Percentiles rank a stretch among this genome's conserved stretches.
Evolutionary conservation across 768 basidiomycete species (phyloP).

Genomic region (Serendipita vermifera): DNA sequence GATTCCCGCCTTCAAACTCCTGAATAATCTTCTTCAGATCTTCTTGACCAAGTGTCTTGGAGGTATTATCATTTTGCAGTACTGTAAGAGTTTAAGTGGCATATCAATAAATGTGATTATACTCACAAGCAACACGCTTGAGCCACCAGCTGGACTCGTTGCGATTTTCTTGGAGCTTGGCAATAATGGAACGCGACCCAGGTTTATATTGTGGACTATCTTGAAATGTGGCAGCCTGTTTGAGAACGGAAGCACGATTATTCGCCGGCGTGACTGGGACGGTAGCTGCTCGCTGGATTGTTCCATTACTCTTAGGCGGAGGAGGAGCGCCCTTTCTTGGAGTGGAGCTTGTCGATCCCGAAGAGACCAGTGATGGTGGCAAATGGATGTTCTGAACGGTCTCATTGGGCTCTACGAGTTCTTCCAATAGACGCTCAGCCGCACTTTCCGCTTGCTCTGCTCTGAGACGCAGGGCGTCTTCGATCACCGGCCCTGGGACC

Average conservation of each 20-base stretch:
- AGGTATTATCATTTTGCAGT: conserved; percentile 25
- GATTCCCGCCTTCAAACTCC: conserved; percentile 40
- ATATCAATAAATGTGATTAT: background rate
- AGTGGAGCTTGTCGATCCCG: background rate
- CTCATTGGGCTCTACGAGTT: conserved; percentile 72
- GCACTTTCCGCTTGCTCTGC: conserved; percentile 92
- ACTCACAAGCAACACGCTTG: conserved; percentile 58
- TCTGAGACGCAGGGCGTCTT: conserved; percentile 73
- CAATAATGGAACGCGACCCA: conserved; percentile 45
- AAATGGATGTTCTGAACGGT: conserved; percentile 32
- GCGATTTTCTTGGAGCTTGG: conserved; percentile 46
- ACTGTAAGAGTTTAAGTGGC: conserved; percentile 23
- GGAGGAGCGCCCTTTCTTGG: background rate
- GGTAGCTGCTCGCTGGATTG: conserved; percentile 20
- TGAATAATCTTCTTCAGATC: conserved; percentile 43
- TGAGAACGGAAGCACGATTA: conserved; percentile 45
- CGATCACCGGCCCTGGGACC: conserved; percentile 41
- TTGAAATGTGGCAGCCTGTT: conserved; percentile 64
- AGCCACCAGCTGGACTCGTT: conserved; percentile 76
- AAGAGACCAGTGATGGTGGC: conserved; percentile 39
- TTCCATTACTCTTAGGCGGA: too few species aligned
- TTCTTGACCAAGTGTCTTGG: conserved; percentile 29
- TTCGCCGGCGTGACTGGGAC: conserved; percentile 55
- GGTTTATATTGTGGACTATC: conserved; percentile 60
- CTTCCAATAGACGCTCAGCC: conserved; percentile 64